Conservation (phyloP, 257 asterid species). For the Nemophila menziesii region DNA sequence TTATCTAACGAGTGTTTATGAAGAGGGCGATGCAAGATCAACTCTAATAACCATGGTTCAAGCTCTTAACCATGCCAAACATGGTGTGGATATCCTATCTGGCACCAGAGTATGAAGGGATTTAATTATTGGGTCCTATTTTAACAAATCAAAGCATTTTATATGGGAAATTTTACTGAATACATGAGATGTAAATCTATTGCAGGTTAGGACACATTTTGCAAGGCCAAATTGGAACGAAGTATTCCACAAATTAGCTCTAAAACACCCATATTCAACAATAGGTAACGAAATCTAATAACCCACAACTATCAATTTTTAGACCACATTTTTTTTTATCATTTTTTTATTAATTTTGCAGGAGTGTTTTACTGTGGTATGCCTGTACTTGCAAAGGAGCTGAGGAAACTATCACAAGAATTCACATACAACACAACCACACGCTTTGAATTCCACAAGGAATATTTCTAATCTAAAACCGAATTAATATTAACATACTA, state of each 20-base stretch:
- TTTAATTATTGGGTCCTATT: neutral
- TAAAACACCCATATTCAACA: constrained; percentile 67
- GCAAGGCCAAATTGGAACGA: constrained; percentile 54
- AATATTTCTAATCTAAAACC: constrained; percentile 38
- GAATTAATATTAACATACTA: constrained; percentile 7
- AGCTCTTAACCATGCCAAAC: constrained; percentile 90
- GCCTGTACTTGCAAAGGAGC: constrained; percentile 72
- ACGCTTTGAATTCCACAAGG: constrained; percentile 75
- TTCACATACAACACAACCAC: constrained; percentile 63
- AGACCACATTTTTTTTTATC: no score
- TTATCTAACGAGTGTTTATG: constrained; percentile 82
- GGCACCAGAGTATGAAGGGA: constrained; percentile 62
- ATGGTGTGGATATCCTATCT: constrained; percentile 88
- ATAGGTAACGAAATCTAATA: constrained; percentile 40
- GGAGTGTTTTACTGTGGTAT: constrained; percentile 78
- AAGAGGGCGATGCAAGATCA: constrained; percentile 93
- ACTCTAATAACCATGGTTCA: constrained; percentile 95
- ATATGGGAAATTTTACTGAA: neutral
- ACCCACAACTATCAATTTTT: constrained; percentile 5
- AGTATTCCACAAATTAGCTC: constrained; percentile 70
- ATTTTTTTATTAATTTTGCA: no score
- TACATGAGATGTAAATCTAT: neutral
- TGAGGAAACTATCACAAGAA: constrained; percentile 58
- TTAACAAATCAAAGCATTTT: neutral
- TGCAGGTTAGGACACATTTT: constrained; percentile 60